A percentile compares a stretch with the other conserved stretches of the same genome.
Conservation (phyloP, 495 filamentous ascomycete species). For the Xylaria venustula region DNA sequence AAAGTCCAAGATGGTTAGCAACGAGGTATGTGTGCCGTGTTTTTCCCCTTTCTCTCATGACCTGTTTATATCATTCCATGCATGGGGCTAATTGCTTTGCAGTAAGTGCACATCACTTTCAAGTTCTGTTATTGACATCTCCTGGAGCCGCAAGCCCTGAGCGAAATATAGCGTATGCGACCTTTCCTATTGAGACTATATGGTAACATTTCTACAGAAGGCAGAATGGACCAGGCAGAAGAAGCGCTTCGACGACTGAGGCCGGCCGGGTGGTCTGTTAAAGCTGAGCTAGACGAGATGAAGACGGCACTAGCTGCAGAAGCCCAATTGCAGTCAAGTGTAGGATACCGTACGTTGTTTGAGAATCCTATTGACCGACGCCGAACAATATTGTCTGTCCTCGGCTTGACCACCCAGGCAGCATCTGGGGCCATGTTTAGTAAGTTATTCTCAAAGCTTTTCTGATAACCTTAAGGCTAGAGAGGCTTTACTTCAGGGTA, state of each 20-base stretch:
- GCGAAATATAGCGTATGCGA: too few species aligned
- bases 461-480: too few species aligned
- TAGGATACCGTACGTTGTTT: conserved; percentile 53
- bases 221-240: conserved; percentile 48
- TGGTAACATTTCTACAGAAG: conserved; percentile 24
- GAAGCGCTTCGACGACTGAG: conserved; percentile 47
- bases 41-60: background rate
- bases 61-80: too few species aligned
- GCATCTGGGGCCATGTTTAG: conserved; percentile 58
- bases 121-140: too few species aligned
- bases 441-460: too few species aligned
- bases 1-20: conserved; percentile 64
- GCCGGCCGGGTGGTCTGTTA: conserved; percentile 42
- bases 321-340: conserved; percentile 37
- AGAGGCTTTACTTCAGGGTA: too few species aligned
- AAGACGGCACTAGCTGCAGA: conserved; percentile 52
- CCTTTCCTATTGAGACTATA: background rate
- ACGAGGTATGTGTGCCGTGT: conserved; percentile 8
- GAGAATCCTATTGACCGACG: conserved; percentile 52
- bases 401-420: conserved; percentile 54
- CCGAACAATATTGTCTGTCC: conserved; percentile 49
- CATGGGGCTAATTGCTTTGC: background rate
- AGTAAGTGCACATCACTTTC: background rate
- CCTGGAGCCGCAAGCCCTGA: too few species aligned
- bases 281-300: conserved; percentile 53